Evolutionary conservation across 352 stramenopile species (phyloP).

Genomic region (Phytophthora chlamydospora): DNA sequence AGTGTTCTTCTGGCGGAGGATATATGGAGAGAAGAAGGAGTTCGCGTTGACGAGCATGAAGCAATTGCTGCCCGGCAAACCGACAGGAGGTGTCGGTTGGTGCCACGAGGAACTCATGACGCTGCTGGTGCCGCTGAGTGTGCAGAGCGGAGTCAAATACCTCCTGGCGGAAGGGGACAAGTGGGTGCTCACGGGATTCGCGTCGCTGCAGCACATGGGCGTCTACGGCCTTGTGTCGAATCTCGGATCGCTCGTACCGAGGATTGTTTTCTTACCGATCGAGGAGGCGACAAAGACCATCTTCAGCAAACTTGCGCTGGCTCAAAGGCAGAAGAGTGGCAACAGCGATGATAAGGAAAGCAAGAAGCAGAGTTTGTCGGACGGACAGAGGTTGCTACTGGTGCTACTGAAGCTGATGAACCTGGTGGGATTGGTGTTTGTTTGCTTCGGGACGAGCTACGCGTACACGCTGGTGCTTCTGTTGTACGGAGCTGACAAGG

Average conservation of each 20-base stretch:
- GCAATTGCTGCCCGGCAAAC: conserved; percentile 57
- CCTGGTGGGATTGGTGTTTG: conserved; percentile 82
- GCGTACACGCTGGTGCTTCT: conserved; percentile 80
- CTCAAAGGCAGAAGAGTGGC: conserved; percentile 27
- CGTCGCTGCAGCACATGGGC: conserved; percentile 93
- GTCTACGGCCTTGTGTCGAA: conserved; percentile 97
- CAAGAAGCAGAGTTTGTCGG: conserved; percentile 35
- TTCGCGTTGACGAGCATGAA: conserved; percentile 57
- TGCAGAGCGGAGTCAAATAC: conserved; percentile 97
- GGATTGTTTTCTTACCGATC: conserved; percentile 95
- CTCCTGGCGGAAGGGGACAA: conserved; percentile 97
- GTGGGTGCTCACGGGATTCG: conserved; percentile 93
- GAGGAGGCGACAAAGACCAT: conserved; percentile 96
- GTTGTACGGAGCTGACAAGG: conserved; percentile 82
- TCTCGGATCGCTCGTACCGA: conserved; percentile 94
- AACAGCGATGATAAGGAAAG: conserved; percentile 14
- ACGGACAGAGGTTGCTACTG: conserved; percentile 61
- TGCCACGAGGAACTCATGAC: conserved; percentile 68
- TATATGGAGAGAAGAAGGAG: conserved; percentile 27
- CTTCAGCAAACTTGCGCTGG: conserved; percentile 90
- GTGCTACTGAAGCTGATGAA: conserved; percentile 88
- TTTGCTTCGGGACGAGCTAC: conserved; percentile 86
- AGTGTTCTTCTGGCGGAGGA: conserved; percentile 57
- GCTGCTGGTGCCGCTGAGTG: conserved; percentile 75
- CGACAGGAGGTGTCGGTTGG: conserved; percentile 20